These are phyloP conservation scores for Sporothrix inflata DNA, from an alignment of 2,329 filamentous ascomycete genomes.

Conservation along the genomic window DNA sequence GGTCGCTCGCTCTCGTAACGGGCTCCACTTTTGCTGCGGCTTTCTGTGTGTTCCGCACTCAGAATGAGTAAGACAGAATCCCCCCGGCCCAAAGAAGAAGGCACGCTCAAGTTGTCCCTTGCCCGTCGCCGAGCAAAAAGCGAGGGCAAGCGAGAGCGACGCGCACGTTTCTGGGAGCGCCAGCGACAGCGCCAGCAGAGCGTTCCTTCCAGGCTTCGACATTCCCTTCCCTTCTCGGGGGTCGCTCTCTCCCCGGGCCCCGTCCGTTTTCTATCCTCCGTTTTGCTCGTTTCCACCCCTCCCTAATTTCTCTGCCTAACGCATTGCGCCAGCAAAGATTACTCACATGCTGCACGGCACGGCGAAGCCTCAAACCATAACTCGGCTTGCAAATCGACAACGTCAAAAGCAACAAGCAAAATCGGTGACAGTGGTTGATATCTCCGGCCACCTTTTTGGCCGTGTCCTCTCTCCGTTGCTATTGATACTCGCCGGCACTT, in stretches of 20 bases:
- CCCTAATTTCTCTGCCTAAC: conserved; percentile 18
- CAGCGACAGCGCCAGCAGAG: background rate
- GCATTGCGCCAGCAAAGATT: conserved; percentile 17
- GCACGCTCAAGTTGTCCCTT: background rate
- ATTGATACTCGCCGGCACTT: background rate
- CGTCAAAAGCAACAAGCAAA: background rate
- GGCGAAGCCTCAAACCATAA: background rate
- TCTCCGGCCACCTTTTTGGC: background rate
- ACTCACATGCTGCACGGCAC: background rate
- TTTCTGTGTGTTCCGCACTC: background rate
- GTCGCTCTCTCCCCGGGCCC: background rate
- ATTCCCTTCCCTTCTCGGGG: background rate
- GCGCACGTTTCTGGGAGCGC: conserved; percentile 11
- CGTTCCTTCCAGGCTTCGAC: conserved; percentile 4
- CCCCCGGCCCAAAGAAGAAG: background rate
- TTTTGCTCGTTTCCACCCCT: background rate
- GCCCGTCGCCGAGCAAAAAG: conserved; percentile 11
- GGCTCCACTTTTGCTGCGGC: conserved; percentile 5
- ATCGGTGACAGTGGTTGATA: conserved; percentile 5
- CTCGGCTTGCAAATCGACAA: background rate
- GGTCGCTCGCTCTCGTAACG: background rate
- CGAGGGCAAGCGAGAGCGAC: conserved; percentile 7
- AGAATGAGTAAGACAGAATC: conserved; percentile 22
- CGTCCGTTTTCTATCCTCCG: background rate
- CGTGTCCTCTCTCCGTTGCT: too few relatives aligned